Conservation (phyloP, 192 early-diverging fungal species). For the Radiomyces spectabilis region DNA sequence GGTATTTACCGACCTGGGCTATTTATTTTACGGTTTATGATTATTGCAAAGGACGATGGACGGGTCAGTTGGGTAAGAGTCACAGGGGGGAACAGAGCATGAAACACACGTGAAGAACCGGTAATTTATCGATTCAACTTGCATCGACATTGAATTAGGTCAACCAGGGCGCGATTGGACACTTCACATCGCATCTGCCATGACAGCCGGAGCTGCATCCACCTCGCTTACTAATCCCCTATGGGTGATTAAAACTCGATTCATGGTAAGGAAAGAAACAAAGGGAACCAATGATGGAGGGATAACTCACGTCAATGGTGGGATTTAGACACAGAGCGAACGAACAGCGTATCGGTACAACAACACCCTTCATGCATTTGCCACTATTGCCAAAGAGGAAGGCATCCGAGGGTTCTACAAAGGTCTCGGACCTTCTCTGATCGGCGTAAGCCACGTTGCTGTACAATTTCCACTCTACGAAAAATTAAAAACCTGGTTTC, state of each 20-base stretch:
- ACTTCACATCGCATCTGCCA: constrained; percentile 79
- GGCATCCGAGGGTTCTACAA: constrained; percentile 85
- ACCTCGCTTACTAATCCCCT: constrained; percentile 81
- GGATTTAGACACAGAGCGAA: constrained; percentile 61
- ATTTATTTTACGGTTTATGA: constrained; percentile 92
- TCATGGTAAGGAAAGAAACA: constrained; percentile 52
- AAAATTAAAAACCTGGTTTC: constrained; percentile 62
- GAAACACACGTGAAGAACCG: too few relatives aligned
- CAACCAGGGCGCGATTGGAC: constrained; percentile 37
- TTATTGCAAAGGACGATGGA: constrained; percentile 46
- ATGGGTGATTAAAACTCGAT: constrained; percentile 88
- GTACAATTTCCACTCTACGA: constrained; percentile 97
- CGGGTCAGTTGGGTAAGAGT: background rate
- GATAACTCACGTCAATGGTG: background rate
- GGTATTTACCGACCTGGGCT: constrained; percentile 88
- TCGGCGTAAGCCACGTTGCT: constrained; percentile 89
- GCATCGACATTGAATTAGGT: too few relatives aligned
- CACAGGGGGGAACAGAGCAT: too few relatives aligned
- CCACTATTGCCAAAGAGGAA: constrained; percentile 66
- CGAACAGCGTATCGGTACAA: constrained; percentile 73
- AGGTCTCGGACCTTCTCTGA: constrained; percentile 81
- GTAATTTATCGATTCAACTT: too few relatives aligned
- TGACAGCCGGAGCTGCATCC: constrained; percentile 72
- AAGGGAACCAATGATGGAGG: background rate
- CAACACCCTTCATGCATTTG: constrained; percentile 75